phyloP scores from a whole-genome alignment of 108 stramenopile species.

The Chaetoceros tenuissimus region DNA sequence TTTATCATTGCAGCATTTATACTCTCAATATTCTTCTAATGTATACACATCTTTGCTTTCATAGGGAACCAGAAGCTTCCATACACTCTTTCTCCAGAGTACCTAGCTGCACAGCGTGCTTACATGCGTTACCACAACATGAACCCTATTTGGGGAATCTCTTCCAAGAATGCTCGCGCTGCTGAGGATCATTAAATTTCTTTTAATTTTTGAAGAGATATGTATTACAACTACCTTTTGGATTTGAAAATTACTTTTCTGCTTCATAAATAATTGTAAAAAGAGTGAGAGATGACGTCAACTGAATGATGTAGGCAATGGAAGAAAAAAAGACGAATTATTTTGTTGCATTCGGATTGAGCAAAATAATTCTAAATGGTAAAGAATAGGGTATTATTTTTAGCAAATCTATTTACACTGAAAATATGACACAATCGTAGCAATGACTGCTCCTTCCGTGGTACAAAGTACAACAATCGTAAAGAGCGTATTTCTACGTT shows the following conservation, averaged over 20 bases:
- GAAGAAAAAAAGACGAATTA: no score
- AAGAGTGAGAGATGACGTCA: no score
- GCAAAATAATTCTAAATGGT: no score
- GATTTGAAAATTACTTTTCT: conserved; percentile 3
- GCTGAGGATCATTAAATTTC: conserved; percentile 27
- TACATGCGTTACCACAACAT: conserved; percentile 94
- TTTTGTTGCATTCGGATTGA: no score
- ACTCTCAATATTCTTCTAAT: not conserved
- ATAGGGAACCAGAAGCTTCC: conserved; percentile 50
- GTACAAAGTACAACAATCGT: no score
- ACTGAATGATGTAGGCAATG: no score
- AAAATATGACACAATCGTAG: no score
- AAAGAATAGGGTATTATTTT: no score
- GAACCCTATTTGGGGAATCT: conserved; percentile 84
- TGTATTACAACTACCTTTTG: conserved; percentile 1
- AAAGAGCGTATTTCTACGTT: conserved; percentile 1
- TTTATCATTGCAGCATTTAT: not conserved
- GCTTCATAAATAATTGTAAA: not conserved
- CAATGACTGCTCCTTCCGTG: no score
- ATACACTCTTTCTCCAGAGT: conserved; percentile 71
- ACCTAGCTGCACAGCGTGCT: conserved; percentile 73
- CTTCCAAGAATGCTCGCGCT: conserved; percentile 51
- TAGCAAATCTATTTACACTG: no score
- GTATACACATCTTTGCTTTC: not conserved
- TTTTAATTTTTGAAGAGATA: conserved; percentile 6